Conservation (phyloP, 1,139 yeast genomes). For the Sugiyamaella paludigena region DNA sequence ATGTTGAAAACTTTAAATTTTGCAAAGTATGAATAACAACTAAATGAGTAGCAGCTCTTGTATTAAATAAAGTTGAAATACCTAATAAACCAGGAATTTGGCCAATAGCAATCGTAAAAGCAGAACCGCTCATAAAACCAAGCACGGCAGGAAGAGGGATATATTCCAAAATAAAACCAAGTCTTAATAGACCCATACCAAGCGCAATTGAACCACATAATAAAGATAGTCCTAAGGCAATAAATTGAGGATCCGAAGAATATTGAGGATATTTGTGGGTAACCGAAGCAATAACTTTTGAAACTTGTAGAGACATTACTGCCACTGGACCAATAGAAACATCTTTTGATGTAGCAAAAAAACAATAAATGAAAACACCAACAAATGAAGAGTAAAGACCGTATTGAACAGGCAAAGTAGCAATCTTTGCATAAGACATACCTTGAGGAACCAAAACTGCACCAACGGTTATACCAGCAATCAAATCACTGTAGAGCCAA, state of each 20-base stretch:
- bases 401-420: slow-evolving; percentile 75
- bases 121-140: slow-evolving; percentile 96
- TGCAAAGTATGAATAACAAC: slow-evolving; percentile 74
- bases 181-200: slow-evolving; percentile 75
- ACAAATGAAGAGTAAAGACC: slow-evolving; percentile 91
- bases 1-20: slow-evolving; percentile 60
- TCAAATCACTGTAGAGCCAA: slow-evolving; percentile 80
- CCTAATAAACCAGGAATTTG: slow-evolving; percentile 91
- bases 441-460: slow-evolving; percentile 92
- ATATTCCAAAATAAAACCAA: slow-evolving; percentile 85
- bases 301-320: slow-evolving; percentile 86
- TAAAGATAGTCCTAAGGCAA: slow-evolving; percentile 77
- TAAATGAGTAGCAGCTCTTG: slow-evolving; percentile 65
- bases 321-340: slow-evolving; percentile 97
- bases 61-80: slow-evolving; percentile 57
- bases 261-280: slow-evolving; percentile 47
- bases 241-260: slow-evolving; percentile 43
- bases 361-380: slow-evolving; percentile 83
- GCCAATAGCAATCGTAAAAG: slow-evolving; percentile 74
- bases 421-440: slow-evolving; percentile 91
- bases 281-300: slow-evolving; percentile 71
- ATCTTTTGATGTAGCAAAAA: slow-evolving; percentile 94
- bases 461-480: slow-evolving; percentile 93
- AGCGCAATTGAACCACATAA: slow-evolving; percentile 83
- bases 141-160: slow-evolving; percentile 90